Evolutionary conservation across 2,329 filamentous ascomycete species (phyloP).

Genomic region (Trichoderma sp.): DNA sequence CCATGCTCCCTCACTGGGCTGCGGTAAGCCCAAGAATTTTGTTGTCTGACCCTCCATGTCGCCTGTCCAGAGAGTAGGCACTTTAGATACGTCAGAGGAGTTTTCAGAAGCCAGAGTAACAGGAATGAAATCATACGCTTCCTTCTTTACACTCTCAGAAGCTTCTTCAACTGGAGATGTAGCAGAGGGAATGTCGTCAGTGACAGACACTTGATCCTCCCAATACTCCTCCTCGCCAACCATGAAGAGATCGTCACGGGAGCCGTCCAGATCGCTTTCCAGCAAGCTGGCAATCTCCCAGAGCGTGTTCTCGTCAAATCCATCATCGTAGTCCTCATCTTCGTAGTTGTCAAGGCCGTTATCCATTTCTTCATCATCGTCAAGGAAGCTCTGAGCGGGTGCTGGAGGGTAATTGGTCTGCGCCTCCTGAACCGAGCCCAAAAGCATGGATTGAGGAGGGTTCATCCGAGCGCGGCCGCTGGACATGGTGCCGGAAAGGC

Average conservation of each 20-base stretch:
- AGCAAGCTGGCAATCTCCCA: constrained; percentile 66
- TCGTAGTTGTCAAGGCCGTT: constrained; percentile 33
- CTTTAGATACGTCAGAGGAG: background rate
- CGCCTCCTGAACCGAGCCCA: background rate
- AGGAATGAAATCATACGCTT: constrained; percentile 9
- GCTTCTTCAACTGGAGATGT: background rate
- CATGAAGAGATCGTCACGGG: constrained; percentile 53
- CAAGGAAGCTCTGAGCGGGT: constrained; percentile 53
- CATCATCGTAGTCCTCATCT: constrained; percentile 47
- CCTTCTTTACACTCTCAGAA: background rate
- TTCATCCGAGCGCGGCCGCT: background rate
- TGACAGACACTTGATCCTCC: background rate
- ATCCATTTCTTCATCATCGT: constrained; percentile 26
- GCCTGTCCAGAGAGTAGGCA: constrained; percentile 6
- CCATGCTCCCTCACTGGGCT: constrained; percentile 41
- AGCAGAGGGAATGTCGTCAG: background rate
- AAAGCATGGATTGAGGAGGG: background rate
- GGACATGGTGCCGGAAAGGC: constrained; percentile 53
- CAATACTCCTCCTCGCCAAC: constrained; percentile 26
- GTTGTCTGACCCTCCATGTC: background rate
- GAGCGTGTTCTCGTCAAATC: constrained; percentile 62
- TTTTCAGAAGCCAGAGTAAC: background rate
- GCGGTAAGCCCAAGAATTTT: constrained; percentile 32
- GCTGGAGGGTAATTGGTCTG: constrained; percentile 45
- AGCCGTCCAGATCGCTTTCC: constrained; percentile 53